Base-by-base conservation (phyloP, 371 early-diverging fungal species). In the Mortierella sp. region DNA sequence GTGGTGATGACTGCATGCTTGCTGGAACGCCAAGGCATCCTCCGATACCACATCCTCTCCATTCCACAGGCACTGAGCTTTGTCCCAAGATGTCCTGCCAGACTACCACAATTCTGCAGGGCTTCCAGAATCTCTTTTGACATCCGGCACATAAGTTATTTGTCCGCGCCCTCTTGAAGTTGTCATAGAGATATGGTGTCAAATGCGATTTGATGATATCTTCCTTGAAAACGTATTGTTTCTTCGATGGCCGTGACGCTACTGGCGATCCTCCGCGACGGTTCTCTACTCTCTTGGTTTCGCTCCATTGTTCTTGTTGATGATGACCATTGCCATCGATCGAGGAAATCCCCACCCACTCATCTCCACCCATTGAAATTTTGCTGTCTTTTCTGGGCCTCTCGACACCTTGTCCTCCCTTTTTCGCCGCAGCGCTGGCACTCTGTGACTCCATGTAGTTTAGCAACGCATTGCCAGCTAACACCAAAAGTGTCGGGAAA, bases 11-110 rank as follows among this genome's bases (percentile, higher is more conserved):
- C 67, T 58, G 63, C 36, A 72, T 24, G n/a, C 55, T 38, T 21
- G 28, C 61, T 3, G 79, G 79, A 1, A 79, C 64, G 1, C 79
- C 74, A 19, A 50, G 47, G 15, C 79, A 79, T 10, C 50, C 63
- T 6, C 68, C 68, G 15, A 79, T 67, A 1, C 79, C 79, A 60
- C 79, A 79, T 7, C 74, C 74, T 38, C 69, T 74, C 79, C 79
- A 79, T 28, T 74, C 62, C 4, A 74, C 55, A 7, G 79, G 79
- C 8, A 79, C 68, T 40, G 57, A 43, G 5, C 16, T 69, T 58
- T 79, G 79, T 9, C 79, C 79, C 47, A 79, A 16, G 11, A 79
- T 28, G n/a, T 79, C 74, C 45, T 79, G 74, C 79, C 79, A 79
- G 2, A 79, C 58, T 3, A 70, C 64, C 52, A 70, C 41, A 2